Evolutionary conservation across 108 stramenopile genomes (phyloP).

Genomic region (Schizochytrium sp.): DNA sequence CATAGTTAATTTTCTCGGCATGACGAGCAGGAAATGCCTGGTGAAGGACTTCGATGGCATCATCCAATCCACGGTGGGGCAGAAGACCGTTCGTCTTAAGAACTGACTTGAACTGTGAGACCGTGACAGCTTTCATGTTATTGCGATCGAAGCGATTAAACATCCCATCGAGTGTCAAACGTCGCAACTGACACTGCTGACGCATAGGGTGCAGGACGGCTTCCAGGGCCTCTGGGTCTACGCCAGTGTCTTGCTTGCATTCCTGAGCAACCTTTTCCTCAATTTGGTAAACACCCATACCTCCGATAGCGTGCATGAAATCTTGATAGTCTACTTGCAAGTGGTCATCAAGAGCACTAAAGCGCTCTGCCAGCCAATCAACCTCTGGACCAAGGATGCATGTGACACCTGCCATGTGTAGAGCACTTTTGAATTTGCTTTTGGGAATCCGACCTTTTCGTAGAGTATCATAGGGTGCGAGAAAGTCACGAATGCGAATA

Average conservation of each 20-base stretch:
- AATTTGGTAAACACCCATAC: not conserved
- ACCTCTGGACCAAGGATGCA: not conserved
- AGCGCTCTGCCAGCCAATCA: not conserved
- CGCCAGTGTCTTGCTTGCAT: not conserved
- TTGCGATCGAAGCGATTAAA: not conserved
- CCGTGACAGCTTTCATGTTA: slow-evolving; percentile 28
- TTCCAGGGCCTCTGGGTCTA: slow-evolving; percentile 7
- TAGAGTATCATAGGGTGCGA: not conserved
- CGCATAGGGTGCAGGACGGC: not conserved
- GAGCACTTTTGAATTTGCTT: slow-evolving; percentile 49
- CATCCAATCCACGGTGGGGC: slow-evolving; percentile 11
- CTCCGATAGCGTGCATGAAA: not conserved
- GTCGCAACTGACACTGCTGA: not conserved
- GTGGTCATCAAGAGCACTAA: not conserved
- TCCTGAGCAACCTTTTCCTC: not conserved
- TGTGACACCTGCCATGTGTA: slow-evolving; percentile 6
- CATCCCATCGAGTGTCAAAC: not conserved
- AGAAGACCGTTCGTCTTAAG: slow-evolving; percentile 19
- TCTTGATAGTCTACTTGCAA: not conserved
- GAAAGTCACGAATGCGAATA: slow-evolving; percentile 7
- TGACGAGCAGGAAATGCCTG: not conserved
- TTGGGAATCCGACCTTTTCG: slow-evolving; percentile 35
- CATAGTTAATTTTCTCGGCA: slow-evolving; percentile 20
- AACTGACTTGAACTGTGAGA: slow-evolving; percentile 19
- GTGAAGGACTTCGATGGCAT: not conserved